These are phyloP conservation scores for Diospyros kaki DNA, from an alignment of 148 eudicot genomes.

Conservation along the genomic window DNA sequence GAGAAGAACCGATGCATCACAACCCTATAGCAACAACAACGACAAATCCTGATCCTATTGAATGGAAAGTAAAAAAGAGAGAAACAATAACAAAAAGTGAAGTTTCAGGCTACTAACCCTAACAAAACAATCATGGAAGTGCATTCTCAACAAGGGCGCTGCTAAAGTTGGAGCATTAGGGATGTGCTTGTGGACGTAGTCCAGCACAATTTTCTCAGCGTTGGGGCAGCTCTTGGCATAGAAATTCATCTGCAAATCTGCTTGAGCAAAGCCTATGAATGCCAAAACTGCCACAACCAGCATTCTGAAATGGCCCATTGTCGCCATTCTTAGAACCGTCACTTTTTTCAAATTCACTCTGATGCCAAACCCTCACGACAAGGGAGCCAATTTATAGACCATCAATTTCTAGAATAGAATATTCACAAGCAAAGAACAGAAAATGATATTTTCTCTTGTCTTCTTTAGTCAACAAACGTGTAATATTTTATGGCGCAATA, in stretches of 20 bases:
- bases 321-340: too few species aligned
- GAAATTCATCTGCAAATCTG: conserved; percentile 29
- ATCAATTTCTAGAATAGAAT: too few species aligned
- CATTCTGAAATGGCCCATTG: conserved; percentile 2
- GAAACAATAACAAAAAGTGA: not conserved
- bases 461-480: too few species aligned
- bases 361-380: too few species aligned
- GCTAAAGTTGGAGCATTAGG: conserved; percentile 49
- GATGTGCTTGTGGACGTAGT: conserved; percentile 36
- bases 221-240: conserved; percentile 46
- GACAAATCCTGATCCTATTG: not conserved
- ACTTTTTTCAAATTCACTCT: too few species aligned
- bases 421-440: too few species aligned
- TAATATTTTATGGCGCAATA: too few species aligned
- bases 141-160: conserved; percentile 42
- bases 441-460: too few species aligned
- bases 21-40: conserved; percentile 25
- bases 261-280: conserved; percentile 15
- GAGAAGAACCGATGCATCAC: conserved; percentile 46
- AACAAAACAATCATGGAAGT: conserved; percentile 65
- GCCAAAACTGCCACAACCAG: conserved; percentile 14
- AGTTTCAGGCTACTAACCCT: conserved; percentile 28
- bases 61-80: not conserved
- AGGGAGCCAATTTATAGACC: too few species aligned
- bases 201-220: conserved; percentile 46